Conservation (phyloP, 306 rosid species). For the Aeschynomene evenia region DNA sequence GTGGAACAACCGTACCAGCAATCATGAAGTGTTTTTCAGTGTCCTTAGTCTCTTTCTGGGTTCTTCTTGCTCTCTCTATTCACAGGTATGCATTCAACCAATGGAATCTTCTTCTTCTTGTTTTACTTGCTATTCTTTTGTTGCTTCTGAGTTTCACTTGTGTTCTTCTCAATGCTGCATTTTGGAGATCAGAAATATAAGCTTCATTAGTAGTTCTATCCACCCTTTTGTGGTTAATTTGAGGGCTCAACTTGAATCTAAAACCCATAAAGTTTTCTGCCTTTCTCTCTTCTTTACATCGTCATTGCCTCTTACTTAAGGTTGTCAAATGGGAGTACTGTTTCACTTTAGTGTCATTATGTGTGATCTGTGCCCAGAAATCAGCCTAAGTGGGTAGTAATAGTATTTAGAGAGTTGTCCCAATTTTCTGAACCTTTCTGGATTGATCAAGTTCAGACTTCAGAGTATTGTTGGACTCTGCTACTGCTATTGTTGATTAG, state of each 20-base stretch:
- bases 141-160: conserved; percentile 20
- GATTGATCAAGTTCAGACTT: conserved; percentile 15
- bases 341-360: conserved; percentile 15
- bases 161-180: conserved; percentile 25
- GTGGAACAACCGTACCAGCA: conserved; percentile 32
- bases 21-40: conserved; percentile 42
- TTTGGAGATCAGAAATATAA: conserved; percentile 20
- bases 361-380: conserved; percentile 18
- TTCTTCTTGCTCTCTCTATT: conserved; percentile 40
- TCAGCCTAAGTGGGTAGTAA: background rate
- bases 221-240: background rate
- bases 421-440: background rate
- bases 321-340: background rate
- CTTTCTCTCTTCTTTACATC: background rate
- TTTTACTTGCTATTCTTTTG: conserved; percentile 12
- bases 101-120: conserved; percentile 11
- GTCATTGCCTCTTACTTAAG: conserved; percentile 4
- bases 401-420: background rate
- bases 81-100: conserved; percentile 41
- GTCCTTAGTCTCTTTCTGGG: conserved; percentile 28
- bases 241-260: background rate
- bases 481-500: background rate
- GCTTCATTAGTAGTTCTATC: background rate
- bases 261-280: conserved; percentile 1
- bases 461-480: conserved; percentile 1